These are phyloP conservation scores for Aspergillus carbonarius DNA, from an alignment of 2,329 filamentous ascomycete species.

Conservation along the genomic window DNA sequence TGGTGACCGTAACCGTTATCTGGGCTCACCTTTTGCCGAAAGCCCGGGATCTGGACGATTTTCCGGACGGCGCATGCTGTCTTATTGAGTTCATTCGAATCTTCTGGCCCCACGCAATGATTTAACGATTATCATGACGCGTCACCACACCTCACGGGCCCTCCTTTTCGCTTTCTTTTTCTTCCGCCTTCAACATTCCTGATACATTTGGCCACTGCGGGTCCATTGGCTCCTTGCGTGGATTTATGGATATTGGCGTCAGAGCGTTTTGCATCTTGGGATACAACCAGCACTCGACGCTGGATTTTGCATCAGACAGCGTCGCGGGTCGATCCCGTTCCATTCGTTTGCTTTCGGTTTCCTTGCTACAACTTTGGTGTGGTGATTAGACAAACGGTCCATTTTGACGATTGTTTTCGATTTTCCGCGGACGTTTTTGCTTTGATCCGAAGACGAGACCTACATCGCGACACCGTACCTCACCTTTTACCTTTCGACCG, in stretches of 20 bases:
- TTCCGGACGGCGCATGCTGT: conserved; percentile 46
- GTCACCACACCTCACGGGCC: background rate
- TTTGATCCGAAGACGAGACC: background rate
- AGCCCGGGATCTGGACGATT: conserved; percentile 36
- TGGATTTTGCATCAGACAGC: conserved; percentile 1
- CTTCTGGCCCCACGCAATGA: conserved; percentile 6
- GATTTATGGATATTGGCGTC: conserved; percentile 1
- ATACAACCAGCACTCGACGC: background rate
- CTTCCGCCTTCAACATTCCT: background rate
- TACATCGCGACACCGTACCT: background rate
- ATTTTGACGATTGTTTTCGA: conserved; percentile 11
- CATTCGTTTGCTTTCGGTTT: conserved; percentile 17
- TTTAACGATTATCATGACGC: conserved; percentile 17
- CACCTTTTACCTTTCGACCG: background rate
- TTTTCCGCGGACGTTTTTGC: background rate
- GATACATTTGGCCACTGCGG: conserved; percentile 2
- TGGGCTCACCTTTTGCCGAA: conserved; percentile 38
- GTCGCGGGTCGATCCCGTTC: conserved; percentile 11
- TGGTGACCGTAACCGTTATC: conserved; percentile 30
- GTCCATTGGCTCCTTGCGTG: background rate
- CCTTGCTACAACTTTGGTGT: background rate
- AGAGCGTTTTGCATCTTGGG: conserved; percentile 7
- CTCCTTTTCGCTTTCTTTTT: background rate
- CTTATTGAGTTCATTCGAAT: conserved; percentile 31
- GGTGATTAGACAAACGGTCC: conserved; percentile 3